Evolutionary conservation across 768 basidiomycete species (phyloP).

Genomic region (Lyophyllum decastes): DNA sequence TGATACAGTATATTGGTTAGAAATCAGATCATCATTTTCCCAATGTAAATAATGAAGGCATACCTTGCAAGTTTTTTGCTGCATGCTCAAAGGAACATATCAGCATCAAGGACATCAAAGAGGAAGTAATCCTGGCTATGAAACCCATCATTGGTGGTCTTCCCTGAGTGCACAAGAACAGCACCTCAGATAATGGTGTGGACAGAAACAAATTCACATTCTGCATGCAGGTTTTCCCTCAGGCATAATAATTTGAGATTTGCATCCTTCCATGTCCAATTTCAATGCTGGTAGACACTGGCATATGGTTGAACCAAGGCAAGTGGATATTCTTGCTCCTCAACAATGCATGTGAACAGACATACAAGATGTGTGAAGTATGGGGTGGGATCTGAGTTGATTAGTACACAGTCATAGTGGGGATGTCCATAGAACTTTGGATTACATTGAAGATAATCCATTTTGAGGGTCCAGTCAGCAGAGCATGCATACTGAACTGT

Average conservation of each 20-base stretch:
- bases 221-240: background rate
- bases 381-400: background rate
- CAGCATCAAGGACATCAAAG: conserved; percentile 11
- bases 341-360: conserved; percentile 10
- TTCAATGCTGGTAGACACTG: background rate
- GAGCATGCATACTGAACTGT: conserved; percentile 26
- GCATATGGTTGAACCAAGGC: conserved; percentile 12
- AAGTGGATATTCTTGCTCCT: conserved; percentile 1
- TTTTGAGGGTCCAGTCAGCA: conserved; percentile 26
- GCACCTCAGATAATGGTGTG: conserved; percentile 8
- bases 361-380: conserved; percentile 3
- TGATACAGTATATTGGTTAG: no score
- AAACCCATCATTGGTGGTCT: background rate
- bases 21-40: background rate
- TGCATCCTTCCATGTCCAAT: background rate
- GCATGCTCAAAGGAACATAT: conserved; percentile 9
- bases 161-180: conserved; percentile 7
- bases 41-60: background rate
- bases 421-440: conserved; percentile 26
- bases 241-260: conserved; percentile 7
- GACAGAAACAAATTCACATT: conserved; percentile 6
- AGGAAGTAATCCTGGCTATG: conserved; percentile 5
- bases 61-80: conserved; percentile 1
- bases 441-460: conserved; percentile 30
- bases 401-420: conserved; percentile 24